Conservation (phyloP, 2,329 filamentous ascomycete species). For the Botrytis elliptica region DNA sequence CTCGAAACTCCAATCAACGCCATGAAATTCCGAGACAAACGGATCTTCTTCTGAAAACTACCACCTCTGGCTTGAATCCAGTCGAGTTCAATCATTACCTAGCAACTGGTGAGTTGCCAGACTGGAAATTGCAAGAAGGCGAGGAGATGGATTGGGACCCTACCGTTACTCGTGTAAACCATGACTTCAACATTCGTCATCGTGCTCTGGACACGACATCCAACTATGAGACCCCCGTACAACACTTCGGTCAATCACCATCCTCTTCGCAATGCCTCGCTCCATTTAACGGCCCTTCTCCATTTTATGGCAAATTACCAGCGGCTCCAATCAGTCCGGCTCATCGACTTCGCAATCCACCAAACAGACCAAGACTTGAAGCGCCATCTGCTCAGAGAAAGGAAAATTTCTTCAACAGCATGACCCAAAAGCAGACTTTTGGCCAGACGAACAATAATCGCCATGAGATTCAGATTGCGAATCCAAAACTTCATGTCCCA, state of each 20-base stretch:
- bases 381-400: slow-evolving; percentile 47
- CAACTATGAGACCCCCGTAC: slow-evolving; percentile 42
- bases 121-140: neutral
- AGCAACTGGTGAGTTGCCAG: slow-evolving; percentile 18
- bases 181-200: slow-evolving; percentile 45
- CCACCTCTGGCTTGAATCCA: slow-evolving; percentile 20
- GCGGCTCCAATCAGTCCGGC: slow-evolving; percentile 67
- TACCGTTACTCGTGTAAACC: slow-evolving; percentile 15
- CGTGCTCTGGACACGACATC: slow-evolving; percentile 53
- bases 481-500: slow-evolving; percentile 33
- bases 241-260: slow-evolving; percentile 28
- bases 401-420: slow-evolving; percentile 50
- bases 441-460: neutral
- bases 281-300: slow-evolving; percentile 33
- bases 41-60: slow-evolving; percentile 29
- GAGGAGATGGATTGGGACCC: slow-evolving; percentile 68
- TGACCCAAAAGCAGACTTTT: slow-evolving; percentile 22
- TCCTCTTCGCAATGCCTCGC: neutral
- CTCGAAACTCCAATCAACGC: neutral
- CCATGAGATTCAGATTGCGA: slow-evolving; percentile 50
- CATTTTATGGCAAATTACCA: slow-evolving; percentile 71
- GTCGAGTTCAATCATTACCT: slow-evolving; percentile 22
- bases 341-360: slow-evolving; percentile 60
- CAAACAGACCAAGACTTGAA: slow-evolving; percentile 53
- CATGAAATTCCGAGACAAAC: slow-evolving; percentile 3